Evolutionary conservation across 805 yeast genomes (phyloP), one percentile per base, ranked within the genome.

Genomic region (Starmerella vitae): DNA sequence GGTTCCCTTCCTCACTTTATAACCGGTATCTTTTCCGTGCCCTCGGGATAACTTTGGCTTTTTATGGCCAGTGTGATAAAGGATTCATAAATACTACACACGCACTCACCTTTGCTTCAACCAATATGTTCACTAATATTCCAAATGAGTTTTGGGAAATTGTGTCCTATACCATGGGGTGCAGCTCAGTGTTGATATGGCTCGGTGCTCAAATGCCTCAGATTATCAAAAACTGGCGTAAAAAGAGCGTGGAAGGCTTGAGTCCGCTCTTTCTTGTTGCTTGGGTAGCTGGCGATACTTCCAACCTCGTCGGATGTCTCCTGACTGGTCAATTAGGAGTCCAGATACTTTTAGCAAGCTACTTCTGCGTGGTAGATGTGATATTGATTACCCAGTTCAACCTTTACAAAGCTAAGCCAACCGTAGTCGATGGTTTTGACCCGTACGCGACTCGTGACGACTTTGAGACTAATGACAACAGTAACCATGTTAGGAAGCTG

Each of bases 301-400:
- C 76, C 12, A 74, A 74, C 46, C 63, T 76, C 17, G 20, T 57
- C 12, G 96, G 95, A 0, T 83, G 94, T 44, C 43, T 81, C 0
- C 55, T 84, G 34, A 84, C 94, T 0, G 56, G 71, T 5, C 95
- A 86, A 44, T 63, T 84, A 34, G 74, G 78, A n/a, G 86, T 85
- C 59, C 96, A 85, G 55, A 69, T 74, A 9, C 61, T 75, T 18
- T 62, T 85, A 14, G 82, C 93, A 0, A 42, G 70, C 2, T 86
- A 86, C 59, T 85, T 81, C 55, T 63, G 88, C 36, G 59, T 67
- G 41, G 79, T 81, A 45, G 96, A 86, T 58, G 38, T 69, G 19
- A 62, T 82, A 9, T 63, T 86, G 21, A 66, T 76, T 34, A 65
- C 69, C 3, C 96, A 86, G 56, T 85, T 68, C 56, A 70, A 73